Conservation (phyloP, 2,329 filamentous ascomycete genomes). For the Beauveria sp. region DNA sequence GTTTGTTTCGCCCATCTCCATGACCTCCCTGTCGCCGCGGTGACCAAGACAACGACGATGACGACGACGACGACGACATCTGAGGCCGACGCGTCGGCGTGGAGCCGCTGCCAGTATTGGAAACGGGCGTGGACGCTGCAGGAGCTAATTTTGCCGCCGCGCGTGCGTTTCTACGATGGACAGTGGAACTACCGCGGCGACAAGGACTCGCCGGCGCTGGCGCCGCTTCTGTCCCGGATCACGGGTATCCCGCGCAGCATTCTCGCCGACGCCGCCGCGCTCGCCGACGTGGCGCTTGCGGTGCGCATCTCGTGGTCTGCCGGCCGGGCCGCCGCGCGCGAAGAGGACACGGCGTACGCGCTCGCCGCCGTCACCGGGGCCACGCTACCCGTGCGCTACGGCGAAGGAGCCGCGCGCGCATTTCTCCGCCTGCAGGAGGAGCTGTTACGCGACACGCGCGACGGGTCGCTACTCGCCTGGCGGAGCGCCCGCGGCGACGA, state of each 20-base stretch:
- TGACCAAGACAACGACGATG: not conserved
- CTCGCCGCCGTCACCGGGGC: slow-evolving; percentile 5
- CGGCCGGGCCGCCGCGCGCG: not conserved
- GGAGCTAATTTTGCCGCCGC: slow-evolving; percentile 3
- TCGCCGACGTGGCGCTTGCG: slow-evolving; percentile 4
- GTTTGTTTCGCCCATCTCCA: slow-evolving; percentile 4
- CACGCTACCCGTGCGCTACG: slow-evolving; percentile 3
- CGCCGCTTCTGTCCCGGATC: not conserved
- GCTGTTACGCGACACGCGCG: slow-evolving; percentile 8
- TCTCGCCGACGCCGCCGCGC: not conserved
- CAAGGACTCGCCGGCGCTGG: slow-evolving; percentile 1
- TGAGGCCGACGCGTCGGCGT: not conserved
- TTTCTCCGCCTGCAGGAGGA: slow-evolving; percentile 10
- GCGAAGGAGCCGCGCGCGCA: not conserved
- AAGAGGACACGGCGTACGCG: slow-evolving; percentile 5
- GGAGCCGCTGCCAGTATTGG: slow-evolving; percentile 7
- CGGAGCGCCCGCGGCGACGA: not conserved
- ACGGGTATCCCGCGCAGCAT: slow-evolving; percentile 5
- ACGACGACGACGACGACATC: not conserved
- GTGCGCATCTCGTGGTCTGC: slow-evolving; percentile 7
- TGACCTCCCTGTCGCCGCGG: not conserved
- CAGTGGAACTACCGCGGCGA: slow-evolving; percentile 4
- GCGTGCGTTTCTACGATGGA: slow-evolving; percentile 7
- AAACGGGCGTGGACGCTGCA: slow-evolving; percentile 7
- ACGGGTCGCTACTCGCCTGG: slow-evolving; percentile 10